Evolutionary conservation across 106 monocot species (phyloP).

Genomic region (Posidonia australis): DNA sequence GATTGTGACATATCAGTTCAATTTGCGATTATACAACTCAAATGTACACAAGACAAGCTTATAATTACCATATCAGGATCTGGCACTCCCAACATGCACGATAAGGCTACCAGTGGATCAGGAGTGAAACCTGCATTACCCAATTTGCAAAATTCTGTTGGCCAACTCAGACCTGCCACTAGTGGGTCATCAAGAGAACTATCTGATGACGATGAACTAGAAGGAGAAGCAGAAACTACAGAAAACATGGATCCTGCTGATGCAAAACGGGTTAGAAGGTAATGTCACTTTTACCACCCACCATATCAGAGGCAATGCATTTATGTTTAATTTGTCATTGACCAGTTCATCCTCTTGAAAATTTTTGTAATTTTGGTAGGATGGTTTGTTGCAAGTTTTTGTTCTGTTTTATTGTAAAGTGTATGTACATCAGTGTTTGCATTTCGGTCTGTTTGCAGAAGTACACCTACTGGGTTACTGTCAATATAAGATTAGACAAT

Average conservation of each 20-base stretch:
- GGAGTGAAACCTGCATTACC: slow-evolving; percentile 19
- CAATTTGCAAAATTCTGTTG: slow-evolving; percentile 24
- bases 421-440: too few species aligned
- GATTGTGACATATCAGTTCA: neutral
- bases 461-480: too few species aligned
- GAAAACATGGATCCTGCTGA: slow-evolving; percentile 59
- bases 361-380: too few species aligned
- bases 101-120: slow-evolving; percentile 25
- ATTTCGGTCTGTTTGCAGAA: too few species aligned
- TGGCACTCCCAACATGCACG: slow-evolving; percentile 22
- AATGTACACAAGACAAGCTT: neutral
- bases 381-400: too few species aligned
- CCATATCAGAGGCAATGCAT: too few species aligned
- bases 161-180: slow-evolving; percentile 29
- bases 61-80: slow-evolving; percentile 2
- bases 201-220: slow-evolving; percentile 75
- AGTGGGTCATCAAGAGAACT: slow-evolving; percentile 73
- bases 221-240: slow-evolving; percentile 57
- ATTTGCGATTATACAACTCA: neutral
- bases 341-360: too few species aligned
- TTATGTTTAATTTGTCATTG: too few species aligned
- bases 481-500: too few species aligned
- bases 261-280: slow-evolving; percentile 70
- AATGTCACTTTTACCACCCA: neutral
- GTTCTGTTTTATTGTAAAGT: too few species aligned